Conservation (phyloP, 108 stramenopile genomes). For the Thalassiosira profunda region DNA sequence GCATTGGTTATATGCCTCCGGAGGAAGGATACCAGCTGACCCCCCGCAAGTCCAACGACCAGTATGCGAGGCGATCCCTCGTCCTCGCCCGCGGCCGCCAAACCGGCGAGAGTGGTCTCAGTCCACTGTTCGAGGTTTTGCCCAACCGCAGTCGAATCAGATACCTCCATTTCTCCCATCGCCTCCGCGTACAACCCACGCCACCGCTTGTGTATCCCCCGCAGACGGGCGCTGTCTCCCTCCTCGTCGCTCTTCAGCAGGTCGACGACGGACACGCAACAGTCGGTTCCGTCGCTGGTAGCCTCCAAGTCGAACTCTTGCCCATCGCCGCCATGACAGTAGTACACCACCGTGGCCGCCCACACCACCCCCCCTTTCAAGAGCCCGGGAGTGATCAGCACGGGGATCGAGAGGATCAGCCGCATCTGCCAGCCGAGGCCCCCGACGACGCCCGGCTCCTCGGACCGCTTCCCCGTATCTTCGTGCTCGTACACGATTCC, state of each 20-base stretch:
- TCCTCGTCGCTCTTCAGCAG: conserved; percentile 30
- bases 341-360: conserved; percentile 21
- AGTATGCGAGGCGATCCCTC: neutral
- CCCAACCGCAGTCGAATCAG: neutral
- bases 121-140: conserved; percentile 14
- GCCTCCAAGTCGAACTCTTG: conserved; percentile 24
- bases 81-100: conserved; percentile 1
- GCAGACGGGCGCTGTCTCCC: conserved; percentile 14
- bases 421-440: conserved; percentile 16
- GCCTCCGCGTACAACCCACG: conserved; percentile 24
- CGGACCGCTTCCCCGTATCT: conserved; percentile 15
- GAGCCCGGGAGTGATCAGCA: conserved; percentile 23
- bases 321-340: conserved; percentile 4
- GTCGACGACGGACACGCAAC: conserved; percentile 21
- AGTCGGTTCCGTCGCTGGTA: neutral
- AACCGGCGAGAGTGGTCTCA: conserved; percentile 22
- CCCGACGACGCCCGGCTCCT: conserved; percentile 3
- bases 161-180: conserved; percentile 25
- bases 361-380: conserved; percentile 25
- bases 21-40: conserved; percentile 24
- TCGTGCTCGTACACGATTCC: conserved; percentile 26
- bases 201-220: conserved; percentile 25
- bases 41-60: conserved; percentile 23
- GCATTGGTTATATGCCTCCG: conserved; percentile 3
- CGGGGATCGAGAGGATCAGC: conserved; percentile 24